These are phyloP conservation scores for Metschnikowia gruessii DNA, from an alignment of 805 yeast genomes.

Conservation along the genomic window DNA sequence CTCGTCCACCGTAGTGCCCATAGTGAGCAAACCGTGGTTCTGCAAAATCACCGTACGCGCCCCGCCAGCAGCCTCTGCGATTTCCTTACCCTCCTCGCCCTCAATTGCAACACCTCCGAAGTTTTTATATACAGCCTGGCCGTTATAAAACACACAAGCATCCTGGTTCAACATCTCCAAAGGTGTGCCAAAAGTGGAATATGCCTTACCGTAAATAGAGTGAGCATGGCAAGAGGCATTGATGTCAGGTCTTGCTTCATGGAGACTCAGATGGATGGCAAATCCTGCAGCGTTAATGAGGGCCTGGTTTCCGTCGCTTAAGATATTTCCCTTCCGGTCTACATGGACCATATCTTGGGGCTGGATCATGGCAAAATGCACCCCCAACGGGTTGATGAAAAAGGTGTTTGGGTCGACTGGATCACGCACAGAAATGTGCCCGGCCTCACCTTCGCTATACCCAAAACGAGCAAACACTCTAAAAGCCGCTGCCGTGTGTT, in stretches of 20 bases:
- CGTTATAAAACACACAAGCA: constrained; percentile 10
- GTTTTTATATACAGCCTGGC: constrained; percentile 8
- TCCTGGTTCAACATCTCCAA: constrained; percentile 15
- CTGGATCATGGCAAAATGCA: constrained; percentile 13
- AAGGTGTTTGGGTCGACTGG: constrained; percentile 16
- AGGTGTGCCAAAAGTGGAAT: constrained; percentile 7
- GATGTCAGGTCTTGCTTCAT: constrained; percentile 12
- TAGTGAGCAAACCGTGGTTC: constrained; percentile 15
- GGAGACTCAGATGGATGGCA: constrained; percentile 12
- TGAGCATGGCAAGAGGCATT: constrained; percentile 17
- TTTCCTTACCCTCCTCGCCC: constrained; percentile 11
- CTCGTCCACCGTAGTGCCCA: constrained; percentile 16
- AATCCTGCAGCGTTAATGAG: constrained; percentile 16
- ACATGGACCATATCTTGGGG: constrained; percentile 12
- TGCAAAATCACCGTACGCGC: constrained; percentile 12
- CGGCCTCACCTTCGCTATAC: constrained; percentile 14
- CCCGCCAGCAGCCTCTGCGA: constrained; percentile 8
- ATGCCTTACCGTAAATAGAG: constrained; percentile 13
- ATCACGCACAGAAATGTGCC: constrained; percentile 14
- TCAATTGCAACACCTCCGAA: constrained; percentile 16
- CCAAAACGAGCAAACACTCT: constrained; percentile 14
- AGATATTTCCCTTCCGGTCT: constrained; percentile 7
- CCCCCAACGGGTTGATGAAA: constrained; percentile 14
- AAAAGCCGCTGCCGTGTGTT: constrained; percentile 12
- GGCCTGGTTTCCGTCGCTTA: constrained; percentile 13